Evolutionary conservation across 148 eudicot genomes (phyloP), one percentile per base, ranked within the genome.

Genomic region (Talinum fruticosum): DNA sequence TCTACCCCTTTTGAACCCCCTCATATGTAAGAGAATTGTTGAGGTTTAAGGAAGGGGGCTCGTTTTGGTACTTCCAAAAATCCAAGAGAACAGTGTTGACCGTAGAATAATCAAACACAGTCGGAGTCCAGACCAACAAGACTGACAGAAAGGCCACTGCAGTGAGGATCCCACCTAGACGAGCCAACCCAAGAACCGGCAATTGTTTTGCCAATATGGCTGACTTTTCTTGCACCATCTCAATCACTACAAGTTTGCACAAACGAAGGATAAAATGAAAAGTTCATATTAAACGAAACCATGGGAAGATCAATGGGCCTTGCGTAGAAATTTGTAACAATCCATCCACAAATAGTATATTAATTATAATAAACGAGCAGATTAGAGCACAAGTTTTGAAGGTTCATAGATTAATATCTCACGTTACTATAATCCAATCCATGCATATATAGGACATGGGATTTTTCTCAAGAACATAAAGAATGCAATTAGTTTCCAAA

Each of bases 191-290:
- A 0, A 80, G 75, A 51, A 83, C 62, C 41, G 82, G 85, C 64
- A 75, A 82, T 74, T 82, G 88, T n/a, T 76, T 71, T 26, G 71
- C 82, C 37, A 76, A 72, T 76, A 81, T 83, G 18, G 77, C 71
- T 29, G 83, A 57, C 75, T 83, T 86, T 45, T 86, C 84, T 5
- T 82, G 79, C 81, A 81, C 81, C 79, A 83, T 66, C 75, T 82
- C 82, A 49, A 62, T 35, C 83, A 79, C 85, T 79, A 74, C 16
- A 19, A 14, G 32, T 36, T 19, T 38, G 44, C 8, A 6, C 4
- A 38, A 3, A 38, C 6, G 8, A 64, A 32, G 37, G 35, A 32
- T 72, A 37, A 28, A 70, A 76, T 38, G n/a, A n/a, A n/a, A n/a
- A n/a, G n/a, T n/a, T n/a, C n/a, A n/a, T n/a, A n/a, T n/a, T n/a